Evolutionary conservation across 805 yeast genomes (phyloP), one percentile per base, ranked within the genome.

Genomic region (Phaffomyces thermotolerans): DNA sequence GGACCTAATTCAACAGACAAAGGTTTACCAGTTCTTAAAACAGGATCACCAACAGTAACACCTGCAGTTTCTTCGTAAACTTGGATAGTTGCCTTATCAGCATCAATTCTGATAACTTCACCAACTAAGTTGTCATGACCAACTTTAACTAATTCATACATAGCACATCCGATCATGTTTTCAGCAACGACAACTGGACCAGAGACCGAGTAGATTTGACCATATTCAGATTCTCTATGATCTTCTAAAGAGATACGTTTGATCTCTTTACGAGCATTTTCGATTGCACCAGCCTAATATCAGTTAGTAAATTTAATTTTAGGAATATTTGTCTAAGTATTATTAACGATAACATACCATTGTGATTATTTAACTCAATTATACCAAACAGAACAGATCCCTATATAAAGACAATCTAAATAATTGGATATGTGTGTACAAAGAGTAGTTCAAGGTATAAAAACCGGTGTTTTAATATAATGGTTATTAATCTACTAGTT

Each of bases 11-110:
- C 99, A 43, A 93, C 99, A 41, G 97, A 89, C 56, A 93, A 75
- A n/a, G 99, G 99, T 68, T 93, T 89, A 52, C 99, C 99, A 7
- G 99, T 93, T 73, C 99, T 83, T 59, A 87, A 72, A 42, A 93
- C 99, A 3, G 99, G 99, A 65, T 93, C 99, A 60, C 99, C 99
- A 38, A 93, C 98, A 37, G 97, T 91, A 46, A 93, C 93, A 72
- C 99, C 99, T 2, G 98, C 95, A 37, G 99, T 93, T 69, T 93
- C 99, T 73, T 93, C 99, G 67, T 93, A 93, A 45, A 93, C 99
- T 76, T 93, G 99, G 59, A 93, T 88, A 39, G 99, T 93, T 47
- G 97, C 96, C 69, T 90, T 91, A 65, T 93, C 99, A 52, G 81
- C 95, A 61, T 81, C 93, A 54, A 93, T 91, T 75, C 99, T 83